Conservation (phyloP, 495 filamentous ascomycete species). For the Aspergillus mulundensis region DNA sequence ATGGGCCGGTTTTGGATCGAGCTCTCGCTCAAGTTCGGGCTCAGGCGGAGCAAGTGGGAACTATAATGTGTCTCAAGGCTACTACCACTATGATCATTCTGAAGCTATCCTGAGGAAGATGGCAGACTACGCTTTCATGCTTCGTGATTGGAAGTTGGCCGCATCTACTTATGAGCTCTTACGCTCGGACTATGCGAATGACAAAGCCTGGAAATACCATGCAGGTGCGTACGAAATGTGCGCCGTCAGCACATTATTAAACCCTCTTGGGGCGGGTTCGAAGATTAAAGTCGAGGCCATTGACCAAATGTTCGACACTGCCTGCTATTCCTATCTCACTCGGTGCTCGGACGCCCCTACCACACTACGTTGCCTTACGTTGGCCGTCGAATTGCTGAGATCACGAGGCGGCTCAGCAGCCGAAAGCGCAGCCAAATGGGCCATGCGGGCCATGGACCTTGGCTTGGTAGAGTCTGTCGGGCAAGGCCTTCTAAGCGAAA, state of each 20-base stretch:
- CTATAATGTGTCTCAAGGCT: conserved; percentile 72
- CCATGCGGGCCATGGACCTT: conserved; percentile 71
- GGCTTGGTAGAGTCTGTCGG: conserved; percentile 68
- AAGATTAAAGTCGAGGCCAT: conserved; percentile 74
- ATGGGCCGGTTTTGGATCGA: conserved; percentile 73
- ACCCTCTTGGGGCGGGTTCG: conserved; percentile 61
- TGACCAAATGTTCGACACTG: conserved; percentile 80
- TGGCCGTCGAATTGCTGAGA: conserved; percentile 77
- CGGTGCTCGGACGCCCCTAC: conserved; percentile 71
- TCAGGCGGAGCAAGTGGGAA: conserved; percentile 51
- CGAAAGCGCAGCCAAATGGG: conserved; percentile 87
- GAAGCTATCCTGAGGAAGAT: conserved; percentile 91
- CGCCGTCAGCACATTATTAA: conserved; percentile 74
- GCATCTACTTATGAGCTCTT: conserved; percentile 87
- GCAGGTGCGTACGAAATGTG: conserved; percentile 92
- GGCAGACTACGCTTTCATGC: conserved; percentile 93
- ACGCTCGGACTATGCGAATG: conserved; percentile 80
- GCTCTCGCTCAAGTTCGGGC: conserved; percentile 41
- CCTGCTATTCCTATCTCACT: conserved; percentile 86
- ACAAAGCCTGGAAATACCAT: conserved; percentile 95
- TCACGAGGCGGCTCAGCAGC: conserved; percentile 71
- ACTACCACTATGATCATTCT: conserved; percentile 75
- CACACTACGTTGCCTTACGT: conserved; percentile 68
- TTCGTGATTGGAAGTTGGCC: conserved; percentile 92
- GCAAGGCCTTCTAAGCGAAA: conserved; percentile 75